phyloP scores from a whole-genome alignment of 2,329 filamentous ascomycete genomes.

The Ceratocystis cubensis region DNA sequence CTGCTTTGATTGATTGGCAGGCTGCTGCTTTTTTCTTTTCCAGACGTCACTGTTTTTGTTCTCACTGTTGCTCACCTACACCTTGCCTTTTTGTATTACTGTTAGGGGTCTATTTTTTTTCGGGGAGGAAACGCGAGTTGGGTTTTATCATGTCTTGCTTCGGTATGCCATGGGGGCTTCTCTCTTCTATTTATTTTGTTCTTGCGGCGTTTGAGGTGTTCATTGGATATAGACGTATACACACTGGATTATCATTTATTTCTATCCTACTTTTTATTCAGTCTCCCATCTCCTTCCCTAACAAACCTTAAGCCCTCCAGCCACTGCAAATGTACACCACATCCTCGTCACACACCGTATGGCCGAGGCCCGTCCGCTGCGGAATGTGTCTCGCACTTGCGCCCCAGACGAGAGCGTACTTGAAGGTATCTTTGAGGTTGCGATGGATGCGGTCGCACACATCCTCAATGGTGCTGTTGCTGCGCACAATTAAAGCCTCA shows the following conservation, averaged over 20 bases:
- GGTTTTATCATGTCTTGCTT: slow-evolving; percentile 9
- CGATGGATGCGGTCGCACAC: slow-evolving; percentile 93
- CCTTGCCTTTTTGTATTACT: too few species aligned
- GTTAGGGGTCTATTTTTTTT: too few species aligned
- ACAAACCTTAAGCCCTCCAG: slow-evolving; percentile 42
- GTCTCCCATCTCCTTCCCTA: background rate
- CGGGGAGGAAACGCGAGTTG: too few species aligned
- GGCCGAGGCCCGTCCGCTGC: slow-evolving; percentile 76
- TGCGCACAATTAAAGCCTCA: slow-evolving; percentile 86
- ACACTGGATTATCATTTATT: slow-evolving; percentile 8
- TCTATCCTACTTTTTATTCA: slow-evolving; percentile 9
- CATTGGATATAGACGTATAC: slow-evolving; percentile 7
- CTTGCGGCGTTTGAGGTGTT: slow-evolving; percentile 11
- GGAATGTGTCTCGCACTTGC: slow-evolving; percentile 90
- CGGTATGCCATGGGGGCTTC: background rate
- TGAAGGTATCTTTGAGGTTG: slow-evolving; percentile 94
- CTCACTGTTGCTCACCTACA: too few species aligned
- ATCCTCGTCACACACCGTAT: slow-evolving; percentile 61
- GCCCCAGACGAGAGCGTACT: slow-evolving; percentile 96
- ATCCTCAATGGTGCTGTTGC: slow-evolving; percentile 82
- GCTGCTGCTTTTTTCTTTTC: too few species aligned
- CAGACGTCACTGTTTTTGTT: too few species aligned
- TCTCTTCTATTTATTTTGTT: slow-evolving; percentile 20
- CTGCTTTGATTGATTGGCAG: too few species aligned
- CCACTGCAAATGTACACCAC: slow-evolving; percentile 55